phyloP scores from a whole-genome alignment of 148 eudicot species.

The Rhododendron henanense region DNA sequence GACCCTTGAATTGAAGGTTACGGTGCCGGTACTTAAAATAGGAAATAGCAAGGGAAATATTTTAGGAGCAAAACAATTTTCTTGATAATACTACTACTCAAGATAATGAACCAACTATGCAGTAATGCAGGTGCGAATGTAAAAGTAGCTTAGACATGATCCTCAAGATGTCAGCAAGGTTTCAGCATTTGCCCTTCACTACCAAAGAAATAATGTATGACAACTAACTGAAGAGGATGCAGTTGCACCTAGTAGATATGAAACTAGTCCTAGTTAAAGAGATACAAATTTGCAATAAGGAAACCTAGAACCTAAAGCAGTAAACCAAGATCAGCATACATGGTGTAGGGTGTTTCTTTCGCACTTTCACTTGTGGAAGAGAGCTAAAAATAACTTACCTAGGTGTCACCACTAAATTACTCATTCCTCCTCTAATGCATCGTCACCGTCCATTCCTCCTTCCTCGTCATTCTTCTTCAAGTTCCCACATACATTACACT shows the following conservation, averaged over 20 bases:
- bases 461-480: constrained; percentile 28
- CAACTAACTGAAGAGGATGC: not conserved
- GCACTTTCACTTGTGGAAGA: not conserved
- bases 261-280: not conserved
- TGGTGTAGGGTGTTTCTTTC: not conserved
- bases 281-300: not conserved
- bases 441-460: constrained; percentile 9
- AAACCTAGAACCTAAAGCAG: not conserved
- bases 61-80: not conserved
- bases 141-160: not conserved
- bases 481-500: constrained; percentile 83
- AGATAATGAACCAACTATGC: not conserved
- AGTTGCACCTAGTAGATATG: not conserved
- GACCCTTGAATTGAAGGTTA: not conserved
- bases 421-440: constrained; percentile 1
- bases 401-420: not conserved
- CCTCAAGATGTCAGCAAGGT: not conserved
- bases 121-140: not conserved
- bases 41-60: not conserved
- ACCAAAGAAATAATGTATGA: not conserved
- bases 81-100: not conserved
- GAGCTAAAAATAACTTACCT: not conserved
- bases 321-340: not conserved
- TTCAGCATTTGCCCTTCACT: not conserved
- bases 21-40: not conserved